Evolutionary conservation across 129 eudicot genomes (phyloP).

Genomic region (Daucus carota): DH1_v3.0 NC_030384.2:49235001-49235500

Average conservation of each 20-base stretch:
- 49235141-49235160: constrained; percentile 77
- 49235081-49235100: constrained; percentile 68
- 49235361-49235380: constrained; percentile 91
- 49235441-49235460: constrained; percentile 97
- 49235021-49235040: constrained; percentile 76
- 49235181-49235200: constrained; percentile 99
- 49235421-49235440: constrained; percentile 91
- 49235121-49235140: constrained; percentile 88
- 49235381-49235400: constrained; percentile 71
- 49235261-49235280: constrained; percentile 96
- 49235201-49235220: constrained; percentile 79
- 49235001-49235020: constrained; percentile 88
- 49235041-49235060: constrained; percentile 77
- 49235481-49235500: constrained; percentile 92
- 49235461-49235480: constrained; percentile 91
- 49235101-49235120: constrained; percentile 90
- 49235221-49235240: constrained; percentile 98
- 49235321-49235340: constrained; percentile 84
- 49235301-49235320: constrained; percentile 95
- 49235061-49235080: constrained; percentile 78
- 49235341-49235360: constrained; percentile 84
- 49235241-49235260: constrained; percentile 86
- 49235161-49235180: constrained; percentile 91
- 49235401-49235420: constrained; percentile 66
- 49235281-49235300: constrained; percentile 92